phyloP scores from a whole-genome alignment of 2,329 filamentous ascomycete genomes.

The Colletotrichum godetiae region DNA sequence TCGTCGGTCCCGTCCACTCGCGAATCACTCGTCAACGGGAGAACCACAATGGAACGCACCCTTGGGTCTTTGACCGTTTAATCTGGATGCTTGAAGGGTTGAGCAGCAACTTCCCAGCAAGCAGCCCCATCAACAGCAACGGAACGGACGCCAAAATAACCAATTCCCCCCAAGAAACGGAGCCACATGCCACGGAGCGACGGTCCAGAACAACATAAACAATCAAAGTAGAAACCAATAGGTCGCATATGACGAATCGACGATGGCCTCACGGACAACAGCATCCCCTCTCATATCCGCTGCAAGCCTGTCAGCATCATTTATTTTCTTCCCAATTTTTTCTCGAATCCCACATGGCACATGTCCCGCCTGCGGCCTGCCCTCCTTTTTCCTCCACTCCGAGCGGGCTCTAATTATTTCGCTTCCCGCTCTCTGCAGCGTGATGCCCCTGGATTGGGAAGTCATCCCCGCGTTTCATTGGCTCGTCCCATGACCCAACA shows the following conservation, averaged over 20 bases:
- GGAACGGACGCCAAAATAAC: constrained; percentile 18
- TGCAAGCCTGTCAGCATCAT: background rate
- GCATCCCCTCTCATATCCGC: constrained; percentile 7
- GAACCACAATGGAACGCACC: constrained; percentile 11
- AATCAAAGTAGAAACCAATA: background rate
- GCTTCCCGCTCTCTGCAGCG: constrained; percentile 30
- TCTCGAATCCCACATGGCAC: background rate
- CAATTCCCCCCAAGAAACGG: background rate
- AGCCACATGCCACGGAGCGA: constrained; percentile 14
- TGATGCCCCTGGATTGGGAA: constrained; percentile 27
- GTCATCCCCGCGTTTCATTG: constrained; percentile 33
- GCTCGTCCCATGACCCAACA: constrained; percentile 2
- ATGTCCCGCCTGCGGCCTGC: constrained; percentile 1
- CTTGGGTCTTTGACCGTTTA: background rate
- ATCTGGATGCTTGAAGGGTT: background rate
- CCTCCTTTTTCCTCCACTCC: constrained; percentile 12
- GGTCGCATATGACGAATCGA: constrained; percentile 26
- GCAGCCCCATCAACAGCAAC: constrained; percentile 16
- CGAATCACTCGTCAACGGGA: constrained; percentile 13
- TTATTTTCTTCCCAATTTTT: background rate
- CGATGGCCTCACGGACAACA: constrained; percentile 23
- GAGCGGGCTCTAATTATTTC: constrained; percentile 28
- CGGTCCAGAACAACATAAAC: constrained; percentile 27
- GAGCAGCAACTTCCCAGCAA: background rate
- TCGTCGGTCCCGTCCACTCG: constrained; percentile 13